Conservation (phyloP, 805 yeast species). For the Groenewaldozyma salmanticensis region DNA sequence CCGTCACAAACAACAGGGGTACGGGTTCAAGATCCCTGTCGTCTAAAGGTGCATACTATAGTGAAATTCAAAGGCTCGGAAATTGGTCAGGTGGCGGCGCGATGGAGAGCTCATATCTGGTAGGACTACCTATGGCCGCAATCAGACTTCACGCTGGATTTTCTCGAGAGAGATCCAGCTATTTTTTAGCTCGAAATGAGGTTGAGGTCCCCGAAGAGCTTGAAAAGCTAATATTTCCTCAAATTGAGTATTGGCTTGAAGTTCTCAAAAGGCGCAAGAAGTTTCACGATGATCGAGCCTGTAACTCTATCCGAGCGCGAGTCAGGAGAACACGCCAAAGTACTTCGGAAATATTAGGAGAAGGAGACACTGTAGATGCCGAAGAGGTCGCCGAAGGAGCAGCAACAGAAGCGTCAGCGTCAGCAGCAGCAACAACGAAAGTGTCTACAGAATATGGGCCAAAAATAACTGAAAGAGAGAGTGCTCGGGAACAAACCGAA, state of each 20-base stretch:
- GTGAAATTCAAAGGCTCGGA: neutral
- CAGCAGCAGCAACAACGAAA: too few relatives aligned
- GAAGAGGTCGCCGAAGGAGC: neutral
- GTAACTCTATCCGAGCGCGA: neutral
- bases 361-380: too few relatives aligned
- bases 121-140: neutral
- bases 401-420: neutral
- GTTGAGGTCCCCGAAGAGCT: neutral
- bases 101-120: neutral
- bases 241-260: neutral
- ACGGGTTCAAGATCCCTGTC: neutral
- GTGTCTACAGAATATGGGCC: too few relatives aligned
- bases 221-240: neutral
- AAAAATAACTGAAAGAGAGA: neutral
- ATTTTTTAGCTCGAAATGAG: neutral
- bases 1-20: neutral
- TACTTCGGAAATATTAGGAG: too few relatives aligned
- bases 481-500: too few relatives aligned
- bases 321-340: neutral
- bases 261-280: neutral
- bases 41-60: neutral
- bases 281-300: neutral
- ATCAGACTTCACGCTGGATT: neutral
- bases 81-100: neutral
- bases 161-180: neutral